These are phyloP conservation scores for Scedosporium boydii DNA, from an alignment of 2,329 filamentous ascomycete genomes.

Conservation along the genomic window DNA sequence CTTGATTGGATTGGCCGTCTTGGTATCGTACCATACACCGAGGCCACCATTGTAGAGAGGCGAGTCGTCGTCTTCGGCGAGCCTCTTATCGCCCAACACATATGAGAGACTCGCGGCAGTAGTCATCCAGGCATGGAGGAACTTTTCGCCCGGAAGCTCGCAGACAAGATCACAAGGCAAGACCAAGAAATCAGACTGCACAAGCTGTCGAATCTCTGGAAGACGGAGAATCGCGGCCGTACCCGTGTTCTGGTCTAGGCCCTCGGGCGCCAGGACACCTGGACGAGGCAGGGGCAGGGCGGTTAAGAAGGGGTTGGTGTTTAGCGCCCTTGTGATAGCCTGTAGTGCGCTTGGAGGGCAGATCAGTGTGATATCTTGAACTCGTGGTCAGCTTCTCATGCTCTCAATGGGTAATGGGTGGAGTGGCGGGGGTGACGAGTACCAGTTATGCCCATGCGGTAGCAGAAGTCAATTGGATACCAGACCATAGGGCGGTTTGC, in stretches of 20 bases:
- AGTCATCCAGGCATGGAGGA: slow-evolving; percentile 89
- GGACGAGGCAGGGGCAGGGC: slow-evolving; percentile 63
- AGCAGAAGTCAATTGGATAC: slow-evolving; percentile 81
- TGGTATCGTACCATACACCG: slow-evolving; percentile 86
- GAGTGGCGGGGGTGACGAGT: slow-evolving; percentile 18
- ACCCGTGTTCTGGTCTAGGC: slow-evolving; percentile 72
- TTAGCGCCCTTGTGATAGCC: slow-evolving; percentile 60
- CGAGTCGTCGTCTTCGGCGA: slow-evolving; percentile 27
- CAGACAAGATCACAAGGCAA: slow-evolving; percentile 91
- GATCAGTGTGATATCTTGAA: slow-evolving; percentile 51
- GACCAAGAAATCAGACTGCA: slow-evolving; percentile 81
- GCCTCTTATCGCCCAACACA: slow-evolving; percentile 39
- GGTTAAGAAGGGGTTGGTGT: slow-evolving; percentile 70
- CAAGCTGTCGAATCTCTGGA: slow-evolving; percentile 66
- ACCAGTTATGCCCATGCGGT: slow-evolving; percentile 70
- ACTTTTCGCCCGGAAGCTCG: slow-evolving; percentile 71
- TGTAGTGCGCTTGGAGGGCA: slow-evolving; percentile 55
- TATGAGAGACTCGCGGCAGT: slow-evolving; percentile 61
- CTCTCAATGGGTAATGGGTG: not conserved
- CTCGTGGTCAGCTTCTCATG: slow-evolving; percentile 7
- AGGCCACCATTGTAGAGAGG: slow-evolving; percentile 60
- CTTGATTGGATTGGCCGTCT: slow-evolving; percentile 63
- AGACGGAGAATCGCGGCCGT: slow-evolving; percentile 83
- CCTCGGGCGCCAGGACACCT: slow-evolving; percentile 65
- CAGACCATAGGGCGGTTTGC: slow-evolving; percentile 84